phyloP scores from a whole-genome alignment of 192 early-diverging fungal species.

The Martensiomyces pterosporus region DNA sequence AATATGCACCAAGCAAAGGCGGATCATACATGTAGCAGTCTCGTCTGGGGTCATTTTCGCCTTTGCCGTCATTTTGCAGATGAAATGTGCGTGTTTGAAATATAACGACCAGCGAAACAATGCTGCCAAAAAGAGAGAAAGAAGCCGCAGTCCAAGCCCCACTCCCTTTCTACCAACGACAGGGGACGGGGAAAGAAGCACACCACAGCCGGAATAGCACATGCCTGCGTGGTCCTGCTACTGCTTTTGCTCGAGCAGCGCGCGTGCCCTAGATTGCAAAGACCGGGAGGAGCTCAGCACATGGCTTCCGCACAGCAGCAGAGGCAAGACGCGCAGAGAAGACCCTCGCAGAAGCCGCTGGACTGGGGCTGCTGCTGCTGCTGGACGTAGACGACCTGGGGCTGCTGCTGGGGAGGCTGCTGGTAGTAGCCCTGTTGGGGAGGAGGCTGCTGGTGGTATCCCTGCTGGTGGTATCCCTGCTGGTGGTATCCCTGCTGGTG shows the following conservation, averaged over 20 bases:
- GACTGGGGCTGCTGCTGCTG: conserved; percentile 11
- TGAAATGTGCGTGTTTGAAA: conserved; percentile 4
- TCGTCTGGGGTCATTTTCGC: no score
- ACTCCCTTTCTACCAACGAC: no score
- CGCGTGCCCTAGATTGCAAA: no score
- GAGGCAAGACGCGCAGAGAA: conserved; percentile 6
- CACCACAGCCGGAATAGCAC: no score
- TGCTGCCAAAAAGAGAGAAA: no score
- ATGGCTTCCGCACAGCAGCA: conserved; percentile 13
- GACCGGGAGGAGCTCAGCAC: conserved; percentile 5
- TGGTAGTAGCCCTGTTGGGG: conserved; percentile 5
- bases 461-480: no score
- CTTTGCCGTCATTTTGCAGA: not conserved
- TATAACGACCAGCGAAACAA: no score
- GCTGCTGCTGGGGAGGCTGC: conserved; percentile 3
- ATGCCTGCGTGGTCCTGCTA: no score
- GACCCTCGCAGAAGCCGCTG: conserved; percentile 13
- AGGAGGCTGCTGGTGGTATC: conserved; percentile 1
- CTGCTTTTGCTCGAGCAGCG: no score
- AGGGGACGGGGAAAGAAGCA: no score
- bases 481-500: no score
- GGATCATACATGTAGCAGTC: conserved; percentile 24
- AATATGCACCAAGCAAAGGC: conserved; percentile 30
- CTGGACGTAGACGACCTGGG: conserved; percentile 11
- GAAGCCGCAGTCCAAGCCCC: no score